A percentile compares a stretch with the other conserved stretches of the same genome.
Evolutionary conservation across 2,329 filamentous ascomycete genomes (phyloP).

Genomic region (Raffaelea albimanens): DNA sequence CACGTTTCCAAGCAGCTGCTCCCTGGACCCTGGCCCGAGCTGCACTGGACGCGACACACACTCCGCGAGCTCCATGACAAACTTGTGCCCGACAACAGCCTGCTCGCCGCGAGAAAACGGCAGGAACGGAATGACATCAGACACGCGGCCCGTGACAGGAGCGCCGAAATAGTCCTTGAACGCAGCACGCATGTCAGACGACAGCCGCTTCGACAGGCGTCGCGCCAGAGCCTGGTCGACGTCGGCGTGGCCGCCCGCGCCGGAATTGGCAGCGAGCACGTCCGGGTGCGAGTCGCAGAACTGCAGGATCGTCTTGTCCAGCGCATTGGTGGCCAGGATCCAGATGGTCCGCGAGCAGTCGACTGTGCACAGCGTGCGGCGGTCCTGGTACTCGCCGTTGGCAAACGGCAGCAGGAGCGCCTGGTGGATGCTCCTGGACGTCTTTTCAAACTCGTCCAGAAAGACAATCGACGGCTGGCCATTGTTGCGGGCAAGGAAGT

Average conservation of each 20-base stretch:
- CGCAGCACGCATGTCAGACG: background rate
- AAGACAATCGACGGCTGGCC: conserved; percentile 4
- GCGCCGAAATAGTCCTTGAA: conserved; percentile 7
- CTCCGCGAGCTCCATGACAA: conserved; percentile 2
- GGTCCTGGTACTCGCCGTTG: conserved; percentile 9
- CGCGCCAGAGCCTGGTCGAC: background rate
- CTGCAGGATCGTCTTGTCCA: conserved; percentile 5
- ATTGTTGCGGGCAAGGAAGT: conserved; percentile 3
- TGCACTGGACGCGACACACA: conserved; percentile 1
- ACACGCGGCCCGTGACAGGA: conserved; percentile 8
- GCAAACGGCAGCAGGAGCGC: conserved; percentile 8
- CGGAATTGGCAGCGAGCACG: background rate
- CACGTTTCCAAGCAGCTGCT: conserved; percentile 3
- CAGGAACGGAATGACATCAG: conserved; percentile 9
- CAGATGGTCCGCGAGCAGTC: conserved; percentile 9
- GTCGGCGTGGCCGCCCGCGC: background rate
- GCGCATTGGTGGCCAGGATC: conserved; percentile 9
- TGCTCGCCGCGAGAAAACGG: conserved; percentile 9
- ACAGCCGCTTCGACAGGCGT: background rate
- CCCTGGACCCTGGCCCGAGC: background rate
- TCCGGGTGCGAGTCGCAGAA: conserved; percentile 6
- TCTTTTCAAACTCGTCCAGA: conserved; percentile 11
- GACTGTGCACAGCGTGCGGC: background rate
- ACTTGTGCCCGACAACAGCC: conserved; percentile 9
- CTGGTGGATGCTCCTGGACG: conserved; percentile 4